These are phyloP conservation scores for Dryadomyces quercus-mongolicae DNA, from an alignment of 2,329 filamentous ascomycete species.

Conservation along the genomic window DNA sequence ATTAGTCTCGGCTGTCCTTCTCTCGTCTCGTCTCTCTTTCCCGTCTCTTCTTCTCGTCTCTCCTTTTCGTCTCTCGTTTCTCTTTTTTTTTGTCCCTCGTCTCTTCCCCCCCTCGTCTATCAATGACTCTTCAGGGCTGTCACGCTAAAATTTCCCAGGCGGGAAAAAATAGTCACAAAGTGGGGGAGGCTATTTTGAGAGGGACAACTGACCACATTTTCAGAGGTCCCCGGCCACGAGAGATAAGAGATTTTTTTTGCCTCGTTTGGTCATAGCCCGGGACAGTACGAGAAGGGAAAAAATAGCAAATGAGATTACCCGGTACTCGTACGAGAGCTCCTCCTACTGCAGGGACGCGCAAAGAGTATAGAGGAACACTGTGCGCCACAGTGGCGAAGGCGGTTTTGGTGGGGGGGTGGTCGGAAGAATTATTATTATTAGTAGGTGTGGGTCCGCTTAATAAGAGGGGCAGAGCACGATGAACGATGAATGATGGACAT, in stretches of 20 bases:
- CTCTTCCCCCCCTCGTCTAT: background rate
- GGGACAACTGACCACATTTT: slow-evolving; percentile 3
- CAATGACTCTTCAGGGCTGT: background rate
- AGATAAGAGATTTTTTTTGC: background rate
- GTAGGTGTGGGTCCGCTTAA: too few relatives aligned
- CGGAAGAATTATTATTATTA: too few relatives aligned
- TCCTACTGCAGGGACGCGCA: too few relatives aligned
- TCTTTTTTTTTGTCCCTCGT: background rate
- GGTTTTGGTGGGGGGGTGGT: too few relatives aligned
- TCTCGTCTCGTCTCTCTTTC: slow-evolving; percentile 2
- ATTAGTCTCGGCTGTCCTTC: slow-evolving; percentile 7
- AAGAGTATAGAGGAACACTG: too few relatives aligned
- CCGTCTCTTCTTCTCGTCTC: background rate
- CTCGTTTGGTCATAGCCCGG: background rate
- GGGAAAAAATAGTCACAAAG: slow-evolving; percentile 8
- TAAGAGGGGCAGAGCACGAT: too few relatives aligned
- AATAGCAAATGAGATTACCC: background rate
- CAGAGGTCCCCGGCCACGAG: background rate
- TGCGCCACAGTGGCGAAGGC: too few relatives aligned
- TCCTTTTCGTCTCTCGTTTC: slow-evolving; percentile 1
- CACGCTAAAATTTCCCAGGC: background rate
- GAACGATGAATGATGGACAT: too few relatives aligned
- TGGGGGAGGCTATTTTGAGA: slow-evolving; percentile 7
- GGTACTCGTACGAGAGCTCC: too few relatives aligned
- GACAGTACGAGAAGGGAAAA: background rate